Base-by-base conservation (phyloP, 2,329 filamentous ascomycete species). In the Aphanoascus verrucosus region DNA sequence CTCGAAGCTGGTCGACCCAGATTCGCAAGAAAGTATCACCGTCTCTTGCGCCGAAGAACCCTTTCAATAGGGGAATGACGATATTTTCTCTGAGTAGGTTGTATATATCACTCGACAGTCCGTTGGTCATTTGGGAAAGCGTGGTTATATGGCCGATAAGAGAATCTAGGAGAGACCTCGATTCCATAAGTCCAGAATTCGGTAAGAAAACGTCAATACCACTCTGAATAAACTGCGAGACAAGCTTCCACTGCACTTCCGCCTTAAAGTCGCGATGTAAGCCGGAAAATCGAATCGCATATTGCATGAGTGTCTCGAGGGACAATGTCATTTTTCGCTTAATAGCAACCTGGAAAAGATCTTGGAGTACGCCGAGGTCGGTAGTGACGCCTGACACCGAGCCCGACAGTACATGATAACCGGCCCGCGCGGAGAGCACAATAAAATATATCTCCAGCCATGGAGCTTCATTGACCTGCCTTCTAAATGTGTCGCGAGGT, bases 401-500 rank as follows among this genome's bases (percentile, higher is more conserved):
- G 23, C 62, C 62, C 32, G 64, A 63, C 11, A 64, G 59, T 44
- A 67, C 65, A 14, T 63, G 60, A 11, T 63, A 64, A 43, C 65
- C 72, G 8, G 67, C 65, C 41, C 69, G 59, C 54, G 73, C 67
- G 6, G 68, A 65, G 42, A 75, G 63, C 31, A 65, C 64, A 20
- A 69, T 66, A 52, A 77, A 77, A n/a, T 76, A 62, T 2, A 67
- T 68, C 60, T 76, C 74, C 48, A 79, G 60, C 75, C 75, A 78
- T 12, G 69, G 65, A 38, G 70, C 70, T 60, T 78, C 76, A 20
- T 69, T 62, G 6, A 68, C 68, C 58, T 73, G 69, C 37, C 69
- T 64, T 43, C 66, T 65, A 44, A 72, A 72, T 9, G 69, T 68
- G 53, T 71, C 66, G 53, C 71, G 65, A 15, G 70, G 71, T 14